Base-by-base conservation (phyloP, 257 asterid species). In the Ophiorrhiza pumila region DNA sequence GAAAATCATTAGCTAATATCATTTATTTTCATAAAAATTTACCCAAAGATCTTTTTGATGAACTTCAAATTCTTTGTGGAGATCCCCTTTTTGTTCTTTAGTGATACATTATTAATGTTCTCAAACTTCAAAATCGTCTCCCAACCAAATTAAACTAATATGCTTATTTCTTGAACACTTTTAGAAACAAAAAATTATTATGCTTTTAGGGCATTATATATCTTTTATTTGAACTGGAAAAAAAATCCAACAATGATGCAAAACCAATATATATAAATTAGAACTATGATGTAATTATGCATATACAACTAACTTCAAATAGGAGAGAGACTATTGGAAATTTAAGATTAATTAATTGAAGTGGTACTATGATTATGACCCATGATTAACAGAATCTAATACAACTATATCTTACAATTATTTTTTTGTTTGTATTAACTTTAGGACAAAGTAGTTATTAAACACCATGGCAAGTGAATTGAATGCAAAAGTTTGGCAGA, bases 231-330 rank as follows among this genome's bases (percentile, higher is more conserved):
- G 31, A 32, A 60, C 5, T 32, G 27, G 15, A 27, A 32, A 34
- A 60, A 32, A 60, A 27, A 60, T 60, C 43, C 37, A 32, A 22
- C 42, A 37, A 7, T 37, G 42, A 7, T n/a, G 7, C 42, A 7
- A 3, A 37, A 37, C 45, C 66, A 60, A 60, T 60, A 14, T 60
- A 34, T 60, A 29, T n/a, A n/a, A n/a, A n/a, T 43, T 32, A 15
- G 65, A 31, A 29, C 23, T 60, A 31, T 20, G 7, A 31, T 23
- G 35, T 41, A 50, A 50, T 50, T 53, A 72, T 34, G 14, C 7
- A 41, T n/a, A n/a, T n/a, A n/a, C 65, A 73, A 50, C 77, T 52
- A 64, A 37, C 50, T 32, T 65, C 77, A 74, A 74, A 74, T 65
- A 10, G 66, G 37, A 74, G 68, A 53, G 27, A 53, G 37, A 53